phyloP scores from a whole-genome alignment of 305 asterid species.

The Plantago lanceolata region DNA sequence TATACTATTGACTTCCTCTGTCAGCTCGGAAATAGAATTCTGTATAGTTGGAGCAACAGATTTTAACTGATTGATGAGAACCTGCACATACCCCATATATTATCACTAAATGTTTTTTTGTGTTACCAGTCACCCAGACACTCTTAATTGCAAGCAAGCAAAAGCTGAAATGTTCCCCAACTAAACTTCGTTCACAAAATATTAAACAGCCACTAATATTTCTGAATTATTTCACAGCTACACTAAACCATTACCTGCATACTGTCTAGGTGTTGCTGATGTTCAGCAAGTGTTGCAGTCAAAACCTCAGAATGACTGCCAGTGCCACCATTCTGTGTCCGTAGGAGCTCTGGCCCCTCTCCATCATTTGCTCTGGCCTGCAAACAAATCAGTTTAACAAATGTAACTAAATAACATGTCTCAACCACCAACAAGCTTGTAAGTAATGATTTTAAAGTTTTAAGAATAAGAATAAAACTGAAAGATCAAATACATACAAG shows the following conservation, averaged over 20 bases:
- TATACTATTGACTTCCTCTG: slow-evolving; percentile 76
- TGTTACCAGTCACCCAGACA: too few species aligned
- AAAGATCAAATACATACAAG: slow-evolving; percentile 40
- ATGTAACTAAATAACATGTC: slow-evolving; percentile 12
- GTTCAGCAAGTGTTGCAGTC: slow-evolving; percentile 84
- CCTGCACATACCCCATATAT: slow-evolving; percentile 43
- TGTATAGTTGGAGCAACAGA: slow-evolving; percentile 93
- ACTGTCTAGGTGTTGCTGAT: slow-evolving; percentile 89
- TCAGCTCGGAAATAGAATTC: slow-evolving; percentile 73
- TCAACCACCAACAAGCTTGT: slow-evolving; percentile 8
- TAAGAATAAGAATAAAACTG: too few species aligned
- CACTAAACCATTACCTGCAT: slow-evolving; percentile 83
- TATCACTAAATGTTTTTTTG: too few species aligned
- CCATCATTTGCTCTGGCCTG: slow-evolving; percentile 95
- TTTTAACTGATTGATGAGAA: slow-evolving; percentile 88
- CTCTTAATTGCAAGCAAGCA: slow-evolving; percentile 14
- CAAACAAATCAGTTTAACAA: slow-evolving; percentile 17
- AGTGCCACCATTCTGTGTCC: slow-evolving; percentile 53
- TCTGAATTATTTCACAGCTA: too few species aligned
- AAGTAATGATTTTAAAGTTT: too few species aligned
- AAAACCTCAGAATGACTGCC: slow-evolving; percentile 87
- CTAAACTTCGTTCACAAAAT: too few species aligned
- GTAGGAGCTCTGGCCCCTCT: slow-evolving; percentile 89
- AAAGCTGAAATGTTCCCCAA: background rate
- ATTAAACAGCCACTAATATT: background rate